Evolutionary conservation across 73 alveolate genomes (phyloP).

Genomic region (Breviolum minutum): DNA sequence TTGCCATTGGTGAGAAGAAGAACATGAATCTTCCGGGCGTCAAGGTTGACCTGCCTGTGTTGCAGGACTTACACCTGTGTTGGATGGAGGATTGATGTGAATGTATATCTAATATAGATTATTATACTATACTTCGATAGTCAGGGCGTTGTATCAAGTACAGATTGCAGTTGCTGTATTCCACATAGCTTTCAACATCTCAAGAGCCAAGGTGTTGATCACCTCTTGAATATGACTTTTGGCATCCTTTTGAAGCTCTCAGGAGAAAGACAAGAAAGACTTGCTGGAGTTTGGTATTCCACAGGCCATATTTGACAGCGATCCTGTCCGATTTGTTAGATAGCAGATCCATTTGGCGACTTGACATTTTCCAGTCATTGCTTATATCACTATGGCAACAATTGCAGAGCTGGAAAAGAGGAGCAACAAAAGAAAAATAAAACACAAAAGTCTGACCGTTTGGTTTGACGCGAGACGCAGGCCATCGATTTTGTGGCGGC

Average conservation of each 20-base stretch:
- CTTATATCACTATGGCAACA: neutral
- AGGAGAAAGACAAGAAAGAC: slow-evolving; percentile 99
- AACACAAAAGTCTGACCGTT: neutral
- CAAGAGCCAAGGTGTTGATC: too few relatives aligned
- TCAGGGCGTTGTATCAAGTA: too few relatives aligned
- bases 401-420: neutral
- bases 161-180: neutral
- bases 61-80: slow-evolving; percentile 2
- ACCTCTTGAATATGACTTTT: neutral
- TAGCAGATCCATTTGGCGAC: slow-evolving; percentile 95
- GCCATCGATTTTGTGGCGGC: slow-evolving; percentile 97
- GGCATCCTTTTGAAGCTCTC: neutral
- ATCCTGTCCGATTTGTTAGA: too few relatives aligned
- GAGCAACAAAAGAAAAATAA: slow-evolving; percentile 96
- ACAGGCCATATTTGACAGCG: slow-evolving; percentile 95
- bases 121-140: too few relatives aligned
- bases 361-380: slow-evolving; percentile 64
- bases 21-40: slow-evolving; percentile 99
- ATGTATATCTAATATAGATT: too few relatives aligned
- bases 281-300: slow-evolving; percentile 99
- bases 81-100: too few relatives aligned
- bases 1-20: slow-evolving; percentile 98
- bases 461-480: slow-evolving; percentile 58
- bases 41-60: slow-evolving; percentile 98
- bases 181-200: neutral